Evolutionary conservation across 257 asterid species (phyloP).

Genomic region (Gentiana dahurica): DNA sequence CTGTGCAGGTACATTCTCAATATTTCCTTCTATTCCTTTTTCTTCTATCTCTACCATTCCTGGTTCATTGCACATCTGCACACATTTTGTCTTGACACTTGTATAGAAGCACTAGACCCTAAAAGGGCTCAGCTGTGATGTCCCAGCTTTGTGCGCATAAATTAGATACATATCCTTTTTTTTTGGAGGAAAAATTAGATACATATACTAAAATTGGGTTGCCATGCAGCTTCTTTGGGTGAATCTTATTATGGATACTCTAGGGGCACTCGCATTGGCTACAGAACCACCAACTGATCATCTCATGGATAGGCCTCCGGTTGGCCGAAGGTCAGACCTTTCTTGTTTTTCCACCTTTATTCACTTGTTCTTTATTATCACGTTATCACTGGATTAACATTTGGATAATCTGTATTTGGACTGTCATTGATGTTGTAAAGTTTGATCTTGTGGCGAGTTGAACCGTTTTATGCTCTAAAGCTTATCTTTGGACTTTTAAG

Average conservation of each 20-base stretch:
- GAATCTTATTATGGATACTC: conserved; percentile 95
- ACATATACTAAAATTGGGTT: conserved; percentile 3
- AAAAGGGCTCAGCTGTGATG: too few relatives aligned
- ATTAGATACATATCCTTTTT: neutral
- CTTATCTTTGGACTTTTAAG: too few relatives aligned
- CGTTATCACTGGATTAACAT: neutral
- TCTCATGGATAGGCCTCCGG: conserved; percentile 81
- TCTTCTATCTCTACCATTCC: neutral
- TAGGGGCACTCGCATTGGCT: conserved; percentile 96
- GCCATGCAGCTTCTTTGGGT: conserved; percentile 90
- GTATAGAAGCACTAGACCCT: neutral
- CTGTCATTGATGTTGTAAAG: neutral
- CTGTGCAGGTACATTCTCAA: conserved; percentile 64
- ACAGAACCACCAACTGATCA: conserved; percentile 97
- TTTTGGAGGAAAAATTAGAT: neutral
- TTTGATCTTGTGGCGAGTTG: neutral
- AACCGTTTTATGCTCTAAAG: too few relatives aligned
- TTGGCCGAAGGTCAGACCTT: conserved; percentile 80
- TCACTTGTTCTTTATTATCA: neutral
- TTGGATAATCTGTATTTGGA: neutral
- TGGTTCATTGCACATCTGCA: too few relatives aligned
- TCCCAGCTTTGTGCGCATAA: neutral
- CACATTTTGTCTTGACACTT: too few relatives aligned
- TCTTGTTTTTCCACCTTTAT: neutral
- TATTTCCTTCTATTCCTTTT: conserved; percentile 11